Percentiles rank a stretch among this genome's conserved stretches.
Conservation (phyloP, 2,329 filamentous ascomycete genomes). For the Hypoxylon sp. region DNA sequence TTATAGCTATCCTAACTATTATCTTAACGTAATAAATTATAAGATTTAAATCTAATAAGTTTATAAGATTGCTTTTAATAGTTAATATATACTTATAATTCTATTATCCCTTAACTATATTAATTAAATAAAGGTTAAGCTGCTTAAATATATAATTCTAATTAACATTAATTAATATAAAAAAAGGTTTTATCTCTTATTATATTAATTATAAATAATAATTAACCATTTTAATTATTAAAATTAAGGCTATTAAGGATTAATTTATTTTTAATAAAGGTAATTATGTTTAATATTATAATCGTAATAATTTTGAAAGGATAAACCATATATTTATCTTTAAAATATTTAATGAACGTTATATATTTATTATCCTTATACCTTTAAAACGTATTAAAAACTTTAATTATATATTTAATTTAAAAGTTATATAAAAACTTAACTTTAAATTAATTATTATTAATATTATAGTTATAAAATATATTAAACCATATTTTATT, state of each 20-base stretch:
- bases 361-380: neutral
- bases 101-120: too few relatives aligned
- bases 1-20: neutral
- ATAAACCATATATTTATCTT: conserved; percentile 1
- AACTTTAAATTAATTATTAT: neutral
- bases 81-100: neutral
- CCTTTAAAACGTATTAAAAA: neutral
- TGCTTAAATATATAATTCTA: too few relatives aligned
- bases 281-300: neutral
- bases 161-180: too few relatives aligned
- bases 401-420: neutral
- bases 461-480: neutral
- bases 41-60: neutral
- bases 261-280: conserved; percentile 4
- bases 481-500: conserved; percentile 1
- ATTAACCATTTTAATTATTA: neutral
- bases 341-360: conserved; percentile 2
- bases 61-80: neutral
- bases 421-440: neutral
- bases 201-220: neutral
- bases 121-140: too few relatives aligned
- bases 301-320: neutral
- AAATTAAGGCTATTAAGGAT: neutral
- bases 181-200: too few relatives aligned
- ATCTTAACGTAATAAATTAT: neutral